phyloP scores from a whole-genome alignment of 2,329 filamentous ascomycete genomes.

The Botrytis fragariae region DNA sequence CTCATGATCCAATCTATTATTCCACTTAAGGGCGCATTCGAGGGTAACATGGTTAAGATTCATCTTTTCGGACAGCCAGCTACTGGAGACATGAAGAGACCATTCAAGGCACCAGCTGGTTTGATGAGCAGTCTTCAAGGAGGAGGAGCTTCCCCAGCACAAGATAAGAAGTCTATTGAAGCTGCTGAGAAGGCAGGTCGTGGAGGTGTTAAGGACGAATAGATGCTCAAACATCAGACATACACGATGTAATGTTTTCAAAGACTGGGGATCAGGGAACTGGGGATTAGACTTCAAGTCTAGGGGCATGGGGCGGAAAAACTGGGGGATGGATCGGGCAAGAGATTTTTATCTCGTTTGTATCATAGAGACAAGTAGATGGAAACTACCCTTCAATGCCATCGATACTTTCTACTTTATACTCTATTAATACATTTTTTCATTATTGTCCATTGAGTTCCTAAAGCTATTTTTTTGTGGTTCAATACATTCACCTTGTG shows the following conservation, averaged over 20 bases:
- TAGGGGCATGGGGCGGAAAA: neutral
- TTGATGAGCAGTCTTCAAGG: slow-evolving; percentile 78
- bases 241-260: slow-evolving; percentile 6
- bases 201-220: slow-evolving; percentile 71
- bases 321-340: slow-evolving; percentile 9
- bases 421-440: neutral
- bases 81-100: slow-evolving; percentile 85
- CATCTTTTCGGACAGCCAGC: slow-evolving; percentile 86
- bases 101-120: slow-evolving; percentile 84
- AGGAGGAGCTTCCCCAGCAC: slow-evolving; percentile 67
- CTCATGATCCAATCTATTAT: slow-evolving; percentile 98
- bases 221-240: slow-evolving; percentile 22
- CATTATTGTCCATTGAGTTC: neutral
- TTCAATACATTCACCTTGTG: neutral
- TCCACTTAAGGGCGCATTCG: slow-evolving; percentile 90
- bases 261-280: neutral
- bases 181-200: slow-evolving; percentile 72
- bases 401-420: neutral
- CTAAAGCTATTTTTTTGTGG: neutral
- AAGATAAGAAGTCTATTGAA: slow-evolving; percentile 87
- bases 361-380: slow-evolving; percentile 18
- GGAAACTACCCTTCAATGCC: slow-evolving; percentile 2
- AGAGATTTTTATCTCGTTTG: slow-evolving; percentile 10
- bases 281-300: neutral
- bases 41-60: slow-evolving; percentile 95